These are phyloP conservation scores for Verticillium klebahnii DNA, from an alignment of 2,329 filamentous ascomycete genomes.

Conservation along the genomic window DNA sequence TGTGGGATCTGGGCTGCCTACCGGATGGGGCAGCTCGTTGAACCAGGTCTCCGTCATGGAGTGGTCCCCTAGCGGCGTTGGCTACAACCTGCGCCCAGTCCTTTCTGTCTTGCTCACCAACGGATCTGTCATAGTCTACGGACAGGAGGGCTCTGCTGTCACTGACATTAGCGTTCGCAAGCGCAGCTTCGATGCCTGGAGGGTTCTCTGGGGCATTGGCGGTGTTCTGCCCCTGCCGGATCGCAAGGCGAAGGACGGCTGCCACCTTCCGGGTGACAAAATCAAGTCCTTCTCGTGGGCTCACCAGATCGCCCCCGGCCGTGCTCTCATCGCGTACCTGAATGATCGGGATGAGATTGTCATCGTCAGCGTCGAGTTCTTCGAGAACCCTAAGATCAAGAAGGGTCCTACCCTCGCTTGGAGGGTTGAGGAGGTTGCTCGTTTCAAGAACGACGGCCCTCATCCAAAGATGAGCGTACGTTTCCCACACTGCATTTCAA, in stretches of 20 bases:
- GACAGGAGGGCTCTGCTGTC: conserved; percentile 31
- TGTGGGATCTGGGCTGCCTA: conserved; percentile 40
- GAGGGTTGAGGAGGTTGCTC: conserved; percentile 44
- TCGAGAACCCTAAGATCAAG: conserved; percentile 11
- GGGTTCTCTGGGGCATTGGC: conserved; percentile 52
- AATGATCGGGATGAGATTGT: conserved; percentile 47
- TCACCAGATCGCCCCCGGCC: conserved; percentile 31
- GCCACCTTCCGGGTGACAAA: conserved; percentile 15
- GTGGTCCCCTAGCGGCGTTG: conserved; percentile 57
- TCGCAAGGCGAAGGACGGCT: conserved; percentile 22
- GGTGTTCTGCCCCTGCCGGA: conserved; percentile 45
- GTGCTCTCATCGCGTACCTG: conserved; percentile 44
- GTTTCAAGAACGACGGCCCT: conserved; percentile 43
- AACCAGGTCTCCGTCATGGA: conserved; percentile 49
- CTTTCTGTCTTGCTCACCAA: conserved; percentile 45
- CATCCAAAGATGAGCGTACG: conserved; percentile 24
- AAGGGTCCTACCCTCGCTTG: conserved; percentile 27
- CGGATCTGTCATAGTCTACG: conserved; percentile 46
- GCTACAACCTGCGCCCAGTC: conserved; percentile 47
- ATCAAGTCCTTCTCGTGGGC: conserved; percentile 52
- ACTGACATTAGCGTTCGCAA: conserved; percentile 23
- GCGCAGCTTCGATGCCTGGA: conserved; percentile 44
- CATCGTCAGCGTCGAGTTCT: conserved; percentile 43
- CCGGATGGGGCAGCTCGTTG: conserved; percentile 43
- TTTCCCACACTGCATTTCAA: too few species aligned